Conservation (phyloP, 352 stramenopile species). For the Globisporangium emineosum region DNA sequence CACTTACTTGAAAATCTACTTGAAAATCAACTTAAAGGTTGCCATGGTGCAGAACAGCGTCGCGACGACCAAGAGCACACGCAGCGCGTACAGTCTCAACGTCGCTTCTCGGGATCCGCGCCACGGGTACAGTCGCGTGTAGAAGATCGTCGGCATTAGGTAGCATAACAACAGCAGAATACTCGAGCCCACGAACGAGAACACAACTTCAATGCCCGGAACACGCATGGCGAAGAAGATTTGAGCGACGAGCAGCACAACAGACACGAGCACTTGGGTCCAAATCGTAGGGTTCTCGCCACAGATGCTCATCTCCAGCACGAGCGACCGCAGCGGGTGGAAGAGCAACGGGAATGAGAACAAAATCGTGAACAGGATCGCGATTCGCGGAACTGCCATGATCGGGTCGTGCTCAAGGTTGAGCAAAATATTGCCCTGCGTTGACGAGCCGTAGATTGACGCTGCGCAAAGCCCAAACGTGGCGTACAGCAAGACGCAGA, state of each 20-base stretch:
- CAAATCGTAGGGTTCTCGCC: constrained; percentile 15
- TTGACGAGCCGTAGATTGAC: constrained; percentile 57
- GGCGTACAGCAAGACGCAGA: constrained; percentile 57
- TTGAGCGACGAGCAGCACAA: constrained; percentile 41
- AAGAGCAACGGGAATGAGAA: constrained; percentile 77
- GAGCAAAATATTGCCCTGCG: constrained; percentile 73
- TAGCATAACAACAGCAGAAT: constrained; percentile 76
- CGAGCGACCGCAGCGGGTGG: constrained; percentile 60
- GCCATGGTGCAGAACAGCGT: constrained; percentile 57
- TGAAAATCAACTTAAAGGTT: constrained; percentile 39
- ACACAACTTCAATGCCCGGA: constrained; percentile 63
- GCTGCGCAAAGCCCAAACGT: constrained; percentile 58
- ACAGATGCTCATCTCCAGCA: constrained; percentile 52
- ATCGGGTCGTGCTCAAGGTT: constrained; percentile 71
- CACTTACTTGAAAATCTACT: constrained; percentile 7
- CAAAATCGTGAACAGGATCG: constrained; percentile 68
- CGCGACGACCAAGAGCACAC: constrained; percentile 32
- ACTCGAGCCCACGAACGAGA: constrained; percentile 74
- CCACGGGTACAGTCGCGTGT: constrained; percentile 46
- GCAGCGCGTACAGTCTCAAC: constrained; percentile 28
- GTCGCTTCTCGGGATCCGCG: constrained; percentile 22
- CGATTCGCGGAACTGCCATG: constrained; percentile 63
- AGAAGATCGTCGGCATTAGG: constrained; percentile 62
- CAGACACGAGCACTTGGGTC: constrained; percentile 35
- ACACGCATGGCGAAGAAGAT: constrained; percentile 52